Evolutionary conservation across 768 basidiomycete genomes (phyloP), one percentile per base, ranked within the genome.

Genomic region (Peribolospora kevripleyi): DNA sequence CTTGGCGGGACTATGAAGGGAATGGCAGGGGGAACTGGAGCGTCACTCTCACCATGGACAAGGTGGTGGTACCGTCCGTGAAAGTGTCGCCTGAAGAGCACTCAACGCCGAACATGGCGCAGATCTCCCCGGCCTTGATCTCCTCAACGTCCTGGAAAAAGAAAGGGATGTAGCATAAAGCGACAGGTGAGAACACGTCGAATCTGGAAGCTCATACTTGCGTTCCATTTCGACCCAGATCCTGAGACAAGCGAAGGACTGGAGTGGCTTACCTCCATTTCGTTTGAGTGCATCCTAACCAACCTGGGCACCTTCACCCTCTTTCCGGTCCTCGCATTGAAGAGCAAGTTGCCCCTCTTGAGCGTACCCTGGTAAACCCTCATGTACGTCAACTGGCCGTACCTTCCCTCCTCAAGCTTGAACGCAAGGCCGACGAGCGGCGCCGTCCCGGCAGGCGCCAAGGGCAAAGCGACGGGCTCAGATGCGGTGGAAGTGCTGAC

Each of bases 61-160:
- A 88, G 40, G 73, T 80, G 0, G 83, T 83, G 1, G 82, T 77
- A 7, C 91, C 81, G 65, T 97, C 93, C 0, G 84, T 93, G 68
- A 98, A 97, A 0, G 91, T 95, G 68, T 98, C 93, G 10, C 93
- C 91, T 11, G 86, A 84, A 0, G 90, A 86, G 65, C 93, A 98
- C 61, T 98, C 93, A 41, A 98, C 85, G 63, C 93, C 93, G 63
- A 98, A 98, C 68, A 93, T 93, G 51, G 93, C 93, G 65, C 93
- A 97, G 59, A 98, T 98, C 74, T 98, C 93, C 55, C 93, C 93
- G 39, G 91, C 88, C 0, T 87, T 87, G 61, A 98, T 82, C 7
- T 77, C 76, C 50, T 87, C 82, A 55, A 98, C 81, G 62, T 98
- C 91, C 84, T 85, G 59, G 7, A 52, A 56, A n/a, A 48, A 13